phyloP scores from a whole-genome alignment of 2,329 filamentous ascomycete genomes.

The Purpureocillium lavendulum region DNA sequence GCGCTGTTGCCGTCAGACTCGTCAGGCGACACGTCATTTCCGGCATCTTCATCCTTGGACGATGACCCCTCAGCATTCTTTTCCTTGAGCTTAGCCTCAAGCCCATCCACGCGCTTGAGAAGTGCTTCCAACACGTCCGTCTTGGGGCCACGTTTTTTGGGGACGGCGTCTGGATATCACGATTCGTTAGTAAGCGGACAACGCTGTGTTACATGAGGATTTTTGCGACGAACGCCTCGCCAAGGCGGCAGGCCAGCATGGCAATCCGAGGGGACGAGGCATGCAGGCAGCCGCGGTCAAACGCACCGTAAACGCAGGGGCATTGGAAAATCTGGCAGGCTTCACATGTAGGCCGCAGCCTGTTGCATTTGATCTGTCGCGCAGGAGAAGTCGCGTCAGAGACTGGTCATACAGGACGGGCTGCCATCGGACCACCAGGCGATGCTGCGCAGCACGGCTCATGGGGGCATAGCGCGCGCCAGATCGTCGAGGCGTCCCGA shows the following conservation, averaged over 20 bases:
- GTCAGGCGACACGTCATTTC: background rate
- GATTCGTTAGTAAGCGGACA: slow-evolving; percentile 2
- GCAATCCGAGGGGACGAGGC: background rate
- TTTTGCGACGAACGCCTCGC: background rate
- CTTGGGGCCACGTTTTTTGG: slow-evolving; percentile 84
- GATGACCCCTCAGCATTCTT: slow-evolving; percentile 36
- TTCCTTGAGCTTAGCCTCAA: slow-evolving; percentile 72
- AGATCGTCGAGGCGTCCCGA: background rate
- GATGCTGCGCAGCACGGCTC: no score
- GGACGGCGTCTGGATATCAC: slow-evolving; percentile 60
- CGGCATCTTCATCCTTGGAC: slow-evolving; percentile 1
- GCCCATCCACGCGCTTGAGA: slow-evolving; percentile 74
- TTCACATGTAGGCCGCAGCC: slow-evolving; percentile 75
- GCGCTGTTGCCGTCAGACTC: slow-evolving; percentile 1
- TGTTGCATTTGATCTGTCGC: slow-evolving; percentile 81
- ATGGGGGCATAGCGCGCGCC: no score
- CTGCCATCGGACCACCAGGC: no score
- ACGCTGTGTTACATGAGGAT: background rate
- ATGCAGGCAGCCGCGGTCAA: background rate
- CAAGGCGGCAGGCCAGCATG: background rate
- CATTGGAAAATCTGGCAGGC: slow-evolving; percentile 86
- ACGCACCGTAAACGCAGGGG: slow-evolving; percentile 76
- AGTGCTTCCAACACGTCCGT: slow-evolving; percentile 82
- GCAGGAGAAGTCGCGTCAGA: slow-evolving; percentile 1
- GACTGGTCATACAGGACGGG: no score